Conservation (phyloP, 1,284 basidiomycete genomes). For the Heliocybe sulcata region DNA sequence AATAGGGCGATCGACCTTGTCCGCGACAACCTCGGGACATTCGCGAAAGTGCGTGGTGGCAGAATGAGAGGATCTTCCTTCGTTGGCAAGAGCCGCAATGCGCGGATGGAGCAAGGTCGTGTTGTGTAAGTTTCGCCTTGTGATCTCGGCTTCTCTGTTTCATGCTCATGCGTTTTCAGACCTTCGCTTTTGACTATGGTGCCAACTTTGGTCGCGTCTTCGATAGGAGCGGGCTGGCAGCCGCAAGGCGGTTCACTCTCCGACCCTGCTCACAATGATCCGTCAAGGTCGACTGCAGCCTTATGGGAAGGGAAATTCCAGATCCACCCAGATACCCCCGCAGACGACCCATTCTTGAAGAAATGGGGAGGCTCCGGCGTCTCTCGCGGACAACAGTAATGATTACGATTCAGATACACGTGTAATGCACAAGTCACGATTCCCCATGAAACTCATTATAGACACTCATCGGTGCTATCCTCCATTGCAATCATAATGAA, state of each 20-base stretch:
- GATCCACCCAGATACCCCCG: conserved; percentile 77
- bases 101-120: conserved; percentile 31
- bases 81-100: conserved; percentile 69
- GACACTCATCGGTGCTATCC: neutral
- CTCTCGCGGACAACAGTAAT: neutral
- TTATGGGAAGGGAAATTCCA: conserved; percentile 79
- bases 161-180: conserved; percentile 24
- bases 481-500: neutral
- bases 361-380: conserved; percentile 23
- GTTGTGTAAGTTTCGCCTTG: conserved; percentile 20
- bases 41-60: conserved; percentile 79
- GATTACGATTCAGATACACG: neutral
- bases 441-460: neutral
- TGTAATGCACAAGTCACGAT: neutral
- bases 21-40: conserved; percentile 79
- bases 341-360: conserved; percentile 36
- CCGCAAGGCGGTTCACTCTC: conserved; percentile 56
- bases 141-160: conserved; percentile 7
- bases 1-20: conserved; percentile 69
- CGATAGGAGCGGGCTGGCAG: conserved; percentile 77
- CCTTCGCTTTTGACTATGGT: conserved; percentile 82
- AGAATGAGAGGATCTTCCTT: conserved; percentile 80
- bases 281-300: conserved; percentile 72
- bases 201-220: conserved; percentile 78
- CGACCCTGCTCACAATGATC: conserved; percentile 72